These are phyloP conservation scores for Yamadazyma takamatsuzukensis DNA, from an alignment of 805 yeast genomes.

Conservation along the genomic window DNA sequence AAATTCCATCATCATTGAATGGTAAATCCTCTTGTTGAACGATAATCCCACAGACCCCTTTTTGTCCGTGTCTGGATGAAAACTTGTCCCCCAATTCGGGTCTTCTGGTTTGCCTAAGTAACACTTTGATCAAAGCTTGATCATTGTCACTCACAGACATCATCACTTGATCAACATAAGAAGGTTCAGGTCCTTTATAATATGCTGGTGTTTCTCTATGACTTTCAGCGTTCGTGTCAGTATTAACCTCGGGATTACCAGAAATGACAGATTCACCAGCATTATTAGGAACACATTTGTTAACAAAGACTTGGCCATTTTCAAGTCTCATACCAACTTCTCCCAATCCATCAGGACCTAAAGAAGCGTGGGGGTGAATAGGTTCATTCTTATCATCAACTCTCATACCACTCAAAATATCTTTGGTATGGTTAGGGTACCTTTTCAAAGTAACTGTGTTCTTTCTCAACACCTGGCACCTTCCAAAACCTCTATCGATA, in stretches of 20 bases:
- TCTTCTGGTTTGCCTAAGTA: slow-evolving; percentile 90
- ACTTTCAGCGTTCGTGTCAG: slow-evolving; percentile 41
- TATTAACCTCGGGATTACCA: slow-evolving; percentile 12
- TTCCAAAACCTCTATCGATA: slow-evolving; percentile 93
- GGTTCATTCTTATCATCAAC: slow-evolving; percentile 79
- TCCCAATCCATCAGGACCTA: slow-evolving; percentile 95
- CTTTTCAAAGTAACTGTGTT: slow-evolving; percentile 86
- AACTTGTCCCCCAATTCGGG: slow-evolving; percentile 98
- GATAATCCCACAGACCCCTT: slow-evolving; percentile 98
- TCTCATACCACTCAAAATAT: slow-evolving; percentile 87
- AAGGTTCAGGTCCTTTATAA: slow-evolving; percentile 93
- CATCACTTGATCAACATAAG: slow-evolving; percentile 96
- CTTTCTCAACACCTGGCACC: slow-evolving; percentile 93
- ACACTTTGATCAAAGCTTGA: slow-evolving; percentile 88
- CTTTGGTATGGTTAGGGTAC: slow-evolving; percentile 91
- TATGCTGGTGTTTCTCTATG: slow-evolving; percentile 89
- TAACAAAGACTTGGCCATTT: slow-evolving; percentile 90
- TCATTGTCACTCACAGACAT: slow-evolving; percentile 94
- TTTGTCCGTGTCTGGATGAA: slow-evolving; percentile 96
- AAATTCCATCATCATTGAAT: slow-evolving; percentile 85
- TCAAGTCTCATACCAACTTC: slow-evolving; percentile 91
- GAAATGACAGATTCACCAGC: slow-evolving; percentile 62
- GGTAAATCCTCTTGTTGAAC: slow-evolving; percentile 97
- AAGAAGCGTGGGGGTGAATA: slow-evolving; percentile 76
- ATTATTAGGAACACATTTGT: slow-evolving; percentile 87